Conservation (phyloP, 129 eudicot species). For the Artemisia tridentata region DNA sequence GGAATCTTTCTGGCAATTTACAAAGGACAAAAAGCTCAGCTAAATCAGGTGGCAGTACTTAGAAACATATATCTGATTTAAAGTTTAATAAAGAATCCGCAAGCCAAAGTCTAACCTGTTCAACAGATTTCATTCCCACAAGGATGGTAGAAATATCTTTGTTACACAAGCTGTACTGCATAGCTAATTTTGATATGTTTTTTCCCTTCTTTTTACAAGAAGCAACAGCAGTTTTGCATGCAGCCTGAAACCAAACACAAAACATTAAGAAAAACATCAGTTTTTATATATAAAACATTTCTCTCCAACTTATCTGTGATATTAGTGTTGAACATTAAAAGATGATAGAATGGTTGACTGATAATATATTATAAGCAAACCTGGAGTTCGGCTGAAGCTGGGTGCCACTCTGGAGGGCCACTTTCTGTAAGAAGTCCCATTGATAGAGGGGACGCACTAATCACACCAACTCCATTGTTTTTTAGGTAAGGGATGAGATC, state of each 20-base stretch:
- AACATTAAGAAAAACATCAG: neutral
- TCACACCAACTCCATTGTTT: conserved; percentile 90
- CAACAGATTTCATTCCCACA: conserved; percentile 86
- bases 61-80: neutral
- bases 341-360: neutral
- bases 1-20: neutral
- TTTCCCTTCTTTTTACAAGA: conserved; percentile 73
- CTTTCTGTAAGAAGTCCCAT: conserved; percentile 99
- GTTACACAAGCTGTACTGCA: conserved; percentile 88
- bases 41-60: neutral
- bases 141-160: conserved; percentile 70
- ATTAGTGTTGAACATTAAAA: too few relatives aligned
- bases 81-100: neutral
- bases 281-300: neutral
- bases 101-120: conserved; percentile 50
- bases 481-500: conserved; percentile 85
- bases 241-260: conserved; percentile 49
- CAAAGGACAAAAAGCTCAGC: neutral
- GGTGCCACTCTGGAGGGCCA: conserved; percentile 98
- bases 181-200: conserved; percentile 75
- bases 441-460: conserved; percentile 90
- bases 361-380: conserved; percentile 30
- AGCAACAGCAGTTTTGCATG: conserved; percentile 71
- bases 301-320: too few relatives aligned
- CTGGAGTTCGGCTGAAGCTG: conserved; percentile 85